Evolutionary conservation across 2,329 filamentous ascomycete genomes (phyloP).

Genomic region (Hyphodiscus sp.): DNA sequence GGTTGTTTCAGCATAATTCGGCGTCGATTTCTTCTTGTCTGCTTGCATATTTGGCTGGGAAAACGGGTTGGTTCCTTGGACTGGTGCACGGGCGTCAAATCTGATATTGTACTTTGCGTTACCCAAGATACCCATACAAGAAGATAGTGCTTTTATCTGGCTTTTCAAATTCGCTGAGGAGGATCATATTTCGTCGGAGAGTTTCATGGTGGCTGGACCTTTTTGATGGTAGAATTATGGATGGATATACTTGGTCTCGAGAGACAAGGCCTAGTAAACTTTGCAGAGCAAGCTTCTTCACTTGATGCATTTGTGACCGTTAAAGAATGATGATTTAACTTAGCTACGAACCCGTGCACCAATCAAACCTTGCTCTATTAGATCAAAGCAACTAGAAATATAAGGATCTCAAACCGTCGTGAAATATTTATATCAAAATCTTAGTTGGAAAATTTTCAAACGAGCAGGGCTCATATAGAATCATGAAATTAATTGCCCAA

Average conservation of each 20-base stretch:
- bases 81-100: background rate
- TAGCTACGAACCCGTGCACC: too few relatives aligned
- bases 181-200: background rate
- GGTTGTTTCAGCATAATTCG: constrained; percentile 15
- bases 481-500: too few relatives aligned
- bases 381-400: too few relatives aligned
- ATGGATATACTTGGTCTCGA: background rate
- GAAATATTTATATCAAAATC: too few relatives aligned
- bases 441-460: too few relatives aligned
- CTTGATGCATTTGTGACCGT: background rate
- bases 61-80: background rate
- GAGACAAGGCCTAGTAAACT: background rate
- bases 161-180: background rate
- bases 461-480: too few relatives aligned
- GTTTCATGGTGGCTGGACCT: background rate
- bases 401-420: too few relatives aligned
- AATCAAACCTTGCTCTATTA: too few relatives aligned
- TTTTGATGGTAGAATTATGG: background rate
- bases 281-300: background rate
- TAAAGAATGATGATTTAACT: background rate
- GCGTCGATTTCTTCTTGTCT: constrained; percentile 4
- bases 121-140: background rate
- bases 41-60: background rate
- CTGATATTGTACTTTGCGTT: background rate
- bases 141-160: background rate